Evolutionary conservation across 345 rosid genomes (phyloP), one percentile per base, ranked within the genome.

Genomic region (Lumnitzera littorea): DNA sequence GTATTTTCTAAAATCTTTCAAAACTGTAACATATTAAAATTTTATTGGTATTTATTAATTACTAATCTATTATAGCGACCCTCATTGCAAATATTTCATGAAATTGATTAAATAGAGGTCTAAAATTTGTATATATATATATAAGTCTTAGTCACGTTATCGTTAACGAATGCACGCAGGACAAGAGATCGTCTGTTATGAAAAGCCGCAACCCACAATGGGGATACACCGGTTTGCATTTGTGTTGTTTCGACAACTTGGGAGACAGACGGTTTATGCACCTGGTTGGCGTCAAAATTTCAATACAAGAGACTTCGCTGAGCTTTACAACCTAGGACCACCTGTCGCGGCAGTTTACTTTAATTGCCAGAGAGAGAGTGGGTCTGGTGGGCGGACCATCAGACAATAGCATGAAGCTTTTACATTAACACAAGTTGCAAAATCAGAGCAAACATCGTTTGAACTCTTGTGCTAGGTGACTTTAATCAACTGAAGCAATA

Each of bases 221-320:
- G 98, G 96, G 56, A 92, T 92, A 20, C 98, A 92, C 12, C 76
- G 96, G 7, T 77, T 81, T 10, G 84, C 80, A n/a, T 69, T 87
- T 20, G 75, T 82, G 50, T 67, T 92, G 79, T 92, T 85, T 51
- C 83, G 82, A 41, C 98, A 92, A 59, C 77, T 78, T 11, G 91
- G 95, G 2, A 77, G 96, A 67, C 96, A 92, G 57, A 85, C 96
- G 0, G 96, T 92, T 29, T 89, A 87, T n/a, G 82, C 84, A 4
- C 98, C 98, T 0, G 94, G 85, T 11, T 92, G 98, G 96, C 89
- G 98, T 15, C 96, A 82, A 74, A 76, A 84, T 56, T 92, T 92
- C 76, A 80, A 65, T 67, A 89, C 96, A 53, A 79, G 78, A 62
- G 85, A 92, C 57, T 92, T 92, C 49, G 96, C 96, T 24, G 91